phyloP scores from a whole-genome alignment of 441 rosid genomes.

The Brassica hybrid region DNA sequence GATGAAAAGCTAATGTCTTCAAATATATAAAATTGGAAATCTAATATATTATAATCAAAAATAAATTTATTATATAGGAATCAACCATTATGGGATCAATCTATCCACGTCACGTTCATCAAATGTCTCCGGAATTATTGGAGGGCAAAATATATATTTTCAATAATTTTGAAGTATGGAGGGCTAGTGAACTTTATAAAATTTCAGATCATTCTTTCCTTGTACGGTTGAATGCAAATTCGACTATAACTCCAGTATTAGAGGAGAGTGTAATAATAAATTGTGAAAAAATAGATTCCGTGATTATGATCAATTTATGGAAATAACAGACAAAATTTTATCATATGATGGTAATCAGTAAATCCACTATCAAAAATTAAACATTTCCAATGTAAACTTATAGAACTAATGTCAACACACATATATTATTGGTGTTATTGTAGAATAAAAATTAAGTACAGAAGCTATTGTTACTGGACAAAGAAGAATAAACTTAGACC shows the following conservation, averaged over 20 bases:
- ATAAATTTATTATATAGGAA: not conserved
- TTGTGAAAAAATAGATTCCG: not conserved
- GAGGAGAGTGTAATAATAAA: too few relatives aligned
- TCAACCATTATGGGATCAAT: not conserved
- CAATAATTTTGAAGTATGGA: not conserved
- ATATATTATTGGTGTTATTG: not conserved
- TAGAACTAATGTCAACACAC: too few relatives aligned
- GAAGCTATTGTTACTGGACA: not conserved
- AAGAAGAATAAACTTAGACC: not conserved
- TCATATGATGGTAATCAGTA: not conserved
- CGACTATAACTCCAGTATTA: not conserved
- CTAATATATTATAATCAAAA: too few relatives aligned
- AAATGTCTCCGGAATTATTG: not conserved
- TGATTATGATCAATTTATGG: not conserved
- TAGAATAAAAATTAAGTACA: not conserved
- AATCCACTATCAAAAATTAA: not conserved
- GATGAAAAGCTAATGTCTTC: not conserved
- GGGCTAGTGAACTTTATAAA: not conserved
- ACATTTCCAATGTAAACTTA: not conserved
- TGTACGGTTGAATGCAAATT: not conserved
- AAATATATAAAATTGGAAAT: too few relatives aligned
- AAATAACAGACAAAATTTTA: not conserved
- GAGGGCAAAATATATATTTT: not conserved
- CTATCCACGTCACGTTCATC: not conserved
- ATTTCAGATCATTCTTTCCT: not conserved